Evolutionary conservation across 2,329 filamentous ascomycete species (phyloP).

Genomic region (Cercospora berteroae): DNA sequence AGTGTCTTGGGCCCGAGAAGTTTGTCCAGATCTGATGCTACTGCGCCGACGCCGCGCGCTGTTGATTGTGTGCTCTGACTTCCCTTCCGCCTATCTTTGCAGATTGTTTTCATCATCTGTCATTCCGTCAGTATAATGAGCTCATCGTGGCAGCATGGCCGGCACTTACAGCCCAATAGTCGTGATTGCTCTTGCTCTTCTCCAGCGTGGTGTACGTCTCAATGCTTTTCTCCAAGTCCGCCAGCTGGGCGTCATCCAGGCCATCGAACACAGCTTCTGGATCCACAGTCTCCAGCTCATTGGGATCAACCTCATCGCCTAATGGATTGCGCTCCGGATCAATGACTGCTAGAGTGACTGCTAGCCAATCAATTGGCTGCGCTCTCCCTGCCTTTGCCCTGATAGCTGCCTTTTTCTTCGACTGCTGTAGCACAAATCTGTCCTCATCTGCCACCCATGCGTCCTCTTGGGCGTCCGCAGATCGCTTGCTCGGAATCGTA

Average conservation of each 20-base stretch:
- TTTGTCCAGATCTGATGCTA: constrained; percentile 82
- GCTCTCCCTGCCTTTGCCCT: constrained; percentile 87
- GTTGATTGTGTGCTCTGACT: constrained; percentile 55
- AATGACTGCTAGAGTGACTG: constrained; percentile 84
- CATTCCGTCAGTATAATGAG: constrained; percentile 25
- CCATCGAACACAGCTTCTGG: constrained; percentile 78
- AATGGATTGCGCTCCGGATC: constrained; percentile 75
- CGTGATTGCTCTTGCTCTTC: constrained; percentile 70
- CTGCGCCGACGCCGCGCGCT: constrained; percentile 76
- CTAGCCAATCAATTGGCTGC: constrained; percentile 89
- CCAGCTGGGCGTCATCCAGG: constrained; percentile 64
- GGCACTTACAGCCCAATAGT: constrained; percentile 75
- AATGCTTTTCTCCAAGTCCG: constrained; percentile 79
- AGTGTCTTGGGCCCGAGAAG: constrained; percentile 81
- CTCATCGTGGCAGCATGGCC: constrained; percentile 12
- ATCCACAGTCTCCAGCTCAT: constrained; percentile 71
- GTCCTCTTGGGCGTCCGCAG: constrained; percentile 49
- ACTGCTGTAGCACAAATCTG: constrained; percentile 90
- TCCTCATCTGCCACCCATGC: constrained; percentile 91
- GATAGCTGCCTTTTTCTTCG: constrained; percentile 97
- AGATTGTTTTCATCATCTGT: constrained; percentile 78
- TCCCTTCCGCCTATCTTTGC: constrained; percentile 69
- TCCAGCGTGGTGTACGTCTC: constrained; percentile 77
- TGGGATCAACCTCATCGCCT: constrained; percentile 77
- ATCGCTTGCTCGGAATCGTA: constrained; percentile 43